These are phyloP conservation scores for Solanum paucissectum DNA, from an alignment of 257 asterid species.

Conservation along the genomic window DNA sequence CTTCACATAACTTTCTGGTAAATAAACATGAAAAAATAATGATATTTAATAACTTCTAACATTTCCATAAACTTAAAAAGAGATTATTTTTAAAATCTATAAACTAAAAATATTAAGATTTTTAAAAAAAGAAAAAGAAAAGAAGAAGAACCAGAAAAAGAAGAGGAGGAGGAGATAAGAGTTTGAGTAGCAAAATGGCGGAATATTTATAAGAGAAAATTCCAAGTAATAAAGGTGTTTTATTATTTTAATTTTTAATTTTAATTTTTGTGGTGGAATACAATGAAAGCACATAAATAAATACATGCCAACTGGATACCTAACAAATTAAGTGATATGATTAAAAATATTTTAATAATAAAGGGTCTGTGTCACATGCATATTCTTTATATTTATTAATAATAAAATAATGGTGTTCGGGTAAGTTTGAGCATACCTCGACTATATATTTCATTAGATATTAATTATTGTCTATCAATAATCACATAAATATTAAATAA, in stretches of 20 bases:
- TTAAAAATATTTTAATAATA: neutral
- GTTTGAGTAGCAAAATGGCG: neutral
- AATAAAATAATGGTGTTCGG: neutral
- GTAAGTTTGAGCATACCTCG: neutral
- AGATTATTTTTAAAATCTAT: neutral
- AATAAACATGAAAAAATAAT: neutral
- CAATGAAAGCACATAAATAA: neutral
- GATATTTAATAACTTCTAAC: neutral
- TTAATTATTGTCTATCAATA: neutral
- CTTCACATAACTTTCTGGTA: neutral
- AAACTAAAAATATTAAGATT: neutral
- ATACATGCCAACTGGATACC: neutral
- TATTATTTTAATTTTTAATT: neutral
- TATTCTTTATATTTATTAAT: neutral
- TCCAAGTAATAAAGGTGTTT: neutral
- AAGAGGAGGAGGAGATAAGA: neutral
- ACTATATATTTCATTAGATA: neutral
- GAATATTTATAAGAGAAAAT: neutral
- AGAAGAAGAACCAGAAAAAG: neutral
- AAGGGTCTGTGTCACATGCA: neutral
- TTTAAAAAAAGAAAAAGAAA: neutral
- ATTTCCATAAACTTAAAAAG: neutral
- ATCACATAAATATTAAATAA: neutral
- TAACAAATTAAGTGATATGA: neutral
- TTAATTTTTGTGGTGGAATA: neutral